A percentile compares a stretch with the other conserved stretches of the same genome.
These are phyloP conservation scores for Fistulinella prunicolor DNA, from an alignment of 768 basidiomycete species.

Conservation along the genomic window DNA sequence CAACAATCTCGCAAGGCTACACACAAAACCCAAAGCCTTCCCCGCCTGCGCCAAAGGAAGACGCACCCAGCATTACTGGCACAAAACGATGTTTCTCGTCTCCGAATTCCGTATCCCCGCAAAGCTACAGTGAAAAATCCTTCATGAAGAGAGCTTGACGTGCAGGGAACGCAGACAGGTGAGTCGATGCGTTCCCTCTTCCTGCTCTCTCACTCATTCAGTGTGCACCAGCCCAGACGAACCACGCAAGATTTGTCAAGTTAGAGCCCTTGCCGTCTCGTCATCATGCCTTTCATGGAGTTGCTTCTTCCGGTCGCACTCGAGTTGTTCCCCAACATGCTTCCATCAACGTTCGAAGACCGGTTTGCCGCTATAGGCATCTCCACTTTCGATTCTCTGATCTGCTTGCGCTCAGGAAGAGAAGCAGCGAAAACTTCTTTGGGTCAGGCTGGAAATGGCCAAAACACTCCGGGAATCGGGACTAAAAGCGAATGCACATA, in stretches of 20 bases:
- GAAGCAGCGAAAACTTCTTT: slow-evolving; percentile 92
- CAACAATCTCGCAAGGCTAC: slow-evolving; percentile 19
- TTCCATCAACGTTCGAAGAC: slow-evolving; percentile 97
- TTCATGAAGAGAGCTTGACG: slow-evolving; percentile 89
- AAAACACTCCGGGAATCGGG: slow-evolving; percentile 96
- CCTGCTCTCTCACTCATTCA: slow-evolving; percentile 2
- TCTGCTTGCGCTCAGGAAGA: slow-evolving; percentile 62
- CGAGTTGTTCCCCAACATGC: slow-evolving; percentile 98
- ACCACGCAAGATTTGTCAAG: slow-evolving; percentile 93
- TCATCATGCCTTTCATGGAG: slow-evolving; percentile 99
- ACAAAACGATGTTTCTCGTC: slow-evolving; percentile 89
- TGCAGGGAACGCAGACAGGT: slow-evolving; percentile 93
- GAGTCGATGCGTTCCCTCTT: slow-evolving; percentile 12
- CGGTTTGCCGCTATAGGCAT: slow-evolving; percentile 82
- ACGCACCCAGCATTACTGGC: slow-evolving; percentile 84
- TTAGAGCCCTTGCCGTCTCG: slow-evolving; percentile 89
- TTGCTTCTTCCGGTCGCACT: slow-evolving; percentile 91
- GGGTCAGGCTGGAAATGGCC: slow-evolving; percentile 96
- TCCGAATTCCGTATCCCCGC: slow-evolving; percentile 91
- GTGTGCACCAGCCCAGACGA: slow-evolving; percentile 63
- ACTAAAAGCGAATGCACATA: slow-evolving; percentile 90
- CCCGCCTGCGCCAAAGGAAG: slow-evolving; percentile 48
- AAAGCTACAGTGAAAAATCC: slow-evolving; percentile 85
- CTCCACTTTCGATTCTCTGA: not conserved
- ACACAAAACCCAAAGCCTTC: slow-evolving; percentile 44